Base-by-base conservation (phyloP, 2,329 filamentous ascomycete genomes). In the Grosmannia penicillata region DNA sequence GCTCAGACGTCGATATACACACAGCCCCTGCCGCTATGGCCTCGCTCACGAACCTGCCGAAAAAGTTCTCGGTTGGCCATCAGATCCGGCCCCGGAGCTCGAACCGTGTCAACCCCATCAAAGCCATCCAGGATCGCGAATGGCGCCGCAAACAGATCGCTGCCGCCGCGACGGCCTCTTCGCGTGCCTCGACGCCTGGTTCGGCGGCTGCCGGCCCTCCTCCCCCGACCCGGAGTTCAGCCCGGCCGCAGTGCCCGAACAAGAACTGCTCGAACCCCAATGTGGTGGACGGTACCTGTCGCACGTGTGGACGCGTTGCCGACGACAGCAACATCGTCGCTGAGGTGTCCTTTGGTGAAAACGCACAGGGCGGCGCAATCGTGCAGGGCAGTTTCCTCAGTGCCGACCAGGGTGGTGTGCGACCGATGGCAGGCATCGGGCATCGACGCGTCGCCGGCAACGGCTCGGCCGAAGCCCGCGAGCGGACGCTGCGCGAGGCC, bases 311-410 rank as follows among this genome's bases (percentile, higher is more conserved):
- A 68, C 78, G 75, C 43, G 75, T 94, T 47, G 74, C 89, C 40
- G 79, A 82, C 49, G 82, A 93, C 53, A 78, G 76, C 54, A 86
- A 93, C 52, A 94, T 96, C 45, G 87, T 95, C 42, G 75, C 85
- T 35, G 91, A 98, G 56, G 75, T 96, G 45, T 79, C 79, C 18
- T 98, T 96, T 53, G 86, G 86, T 47, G 89, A 98, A 62, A 81
- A 76, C 22, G 75, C 83, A 0, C 78, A 75, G 25, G 91, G 91
- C 51, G 85, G 83, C 35, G 87, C 89, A 37, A 73, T 93, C 36
- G 85, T 95, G 15, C 85, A 95, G 56, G 91, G 91, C 55, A 87
- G 79, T 45, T 93, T 80, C 53, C 76, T 98, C 43, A 80, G 77
- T 38, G 82, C 85, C 42, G 83, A 87, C 55, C 85, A 95, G 53